Evolutionary conservation across 2,329 filamentous ascomycete genomes (phyloP).

Genomic region (Zasmidium citrigriseum): DNA sequence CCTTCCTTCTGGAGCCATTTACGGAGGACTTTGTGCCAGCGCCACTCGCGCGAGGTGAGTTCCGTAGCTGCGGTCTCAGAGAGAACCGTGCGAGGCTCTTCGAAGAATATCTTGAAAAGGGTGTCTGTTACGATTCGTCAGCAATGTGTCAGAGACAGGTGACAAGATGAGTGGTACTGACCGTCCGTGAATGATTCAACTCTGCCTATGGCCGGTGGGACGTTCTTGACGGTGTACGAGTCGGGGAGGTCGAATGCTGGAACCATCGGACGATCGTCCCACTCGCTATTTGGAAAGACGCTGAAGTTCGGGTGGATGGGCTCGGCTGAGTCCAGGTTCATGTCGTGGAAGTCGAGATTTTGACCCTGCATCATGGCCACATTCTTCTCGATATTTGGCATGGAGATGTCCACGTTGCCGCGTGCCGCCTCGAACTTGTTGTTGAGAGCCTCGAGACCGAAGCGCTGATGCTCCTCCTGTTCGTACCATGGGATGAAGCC

Average conservation of each 20-base stretch:
- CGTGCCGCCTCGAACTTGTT: slow-evolving; percentile 45
- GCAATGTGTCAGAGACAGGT: not conserved
- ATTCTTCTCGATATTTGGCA: slow-evolving; percentile 29
- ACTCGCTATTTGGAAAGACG: slow-evolving; percentile 56
- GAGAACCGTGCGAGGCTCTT: slow-evolving; percentile 64
- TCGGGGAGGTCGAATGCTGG: slow-evolving; percentile 64
- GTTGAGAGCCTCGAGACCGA: slow-evolving; percentile 61
- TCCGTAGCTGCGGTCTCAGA: slow-evolving; percentile 67
- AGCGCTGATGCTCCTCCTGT: slow-evolving; percentile 62
- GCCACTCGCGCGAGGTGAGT: slow-evolving; percentile 55
- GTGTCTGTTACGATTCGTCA: slow-evolving; percentile 55
- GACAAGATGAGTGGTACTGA: slow-evolving; percentile 15
- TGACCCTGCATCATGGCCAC: slow-evolving; percentile 57
- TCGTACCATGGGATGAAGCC: slow-evolving; percentile 44
- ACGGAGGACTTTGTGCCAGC: slow-evolving; percentile 56
- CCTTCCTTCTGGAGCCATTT: slow-evolving; percentile 59
- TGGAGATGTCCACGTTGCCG: slow-evolving; percentile 31
- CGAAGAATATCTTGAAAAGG: slow-evolving; percentile 70
- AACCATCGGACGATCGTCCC: slow-evolving; percentile 54
- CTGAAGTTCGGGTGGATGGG: slow-evolving; percentile 66
- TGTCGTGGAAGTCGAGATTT: slow-evolving; percentile 63
- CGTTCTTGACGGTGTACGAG: slow-evolving; percentile 67
- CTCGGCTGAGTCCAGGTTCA: slow-evolving; percentile 57
- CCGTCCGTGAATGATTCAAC: slow-evolving; percentile 38
- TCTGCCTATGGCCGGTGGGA: slow-evolving; percentile 56